These are phyloP conservation scores for Hypoxylon rubiginosum DNA, from an alignment of 2,329 filamentous ascomycete species.

Conservation along the genomic window DNA sequence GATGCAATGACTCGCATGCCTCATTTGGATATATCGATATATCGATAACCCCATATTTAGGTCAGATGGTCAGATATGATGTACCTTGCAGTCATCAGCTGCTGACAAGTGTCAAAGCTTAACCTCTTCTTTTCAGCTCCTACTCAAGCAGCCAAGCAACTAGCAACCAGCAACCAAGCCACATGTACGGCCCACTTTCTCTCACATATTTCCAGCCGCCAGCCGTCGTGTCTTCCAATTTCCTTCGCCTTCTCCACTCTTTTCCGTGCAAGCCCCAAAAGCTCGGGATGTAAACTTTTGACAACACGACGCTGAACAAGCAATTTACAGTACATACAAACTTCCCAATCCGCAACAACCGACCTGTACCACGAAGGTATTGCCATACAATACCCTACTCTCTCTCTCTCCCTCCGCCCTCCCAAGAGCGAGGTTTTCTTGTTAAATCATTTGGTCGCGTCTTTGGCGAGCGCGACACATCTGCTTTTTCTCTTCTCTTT, in stretches of 20 bases:
- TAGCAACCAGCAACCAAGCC: neutral
- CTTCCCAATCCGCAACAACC: conserved; percentile 29
- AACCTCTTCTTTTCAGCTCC: neutral
- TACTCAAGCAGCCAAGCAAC: too few species aligned
- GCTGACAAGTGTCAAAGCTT: neutral
- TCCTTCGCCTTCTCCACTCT: conserved; percentile 41
- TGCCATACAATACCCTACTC: conserved; percentile 15
- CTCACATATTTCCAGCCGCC: conserved; percentile 9
- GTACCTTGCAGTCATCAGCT: neutral
- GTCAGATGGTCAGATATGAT: too few species aligned
- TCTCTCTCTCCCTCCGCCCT: conserved; percentile 2
- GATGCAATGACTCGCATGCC: too few species aligned
- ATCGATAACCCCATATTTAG: too few species aligned
- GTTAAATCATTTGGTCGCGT: conserved; percentile 21
- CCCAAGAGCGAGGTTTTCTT: conserved; percentile 20
- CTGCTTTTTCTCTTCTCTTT: conserved; percentile 8
- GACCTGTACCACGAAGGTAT: conserved; percentile 28
- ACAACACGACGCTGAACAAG: conserved; percentile 45
- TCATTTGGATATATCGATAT: too few species aligned
- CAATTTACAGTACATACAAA: conserved; percentile 19
- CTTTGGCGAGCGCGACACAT: conserved; percentile 5
- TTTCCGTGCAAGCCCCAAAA: conserved; percentile 46
- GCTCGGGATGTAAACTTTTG: conserved; percentile 48
- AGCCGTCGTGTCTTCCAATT: conserved; percentile 22
- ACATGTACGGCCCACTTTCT: neutral